Conservation (phyloP, 2,329 filamentous ascomycete genomes). For the Chrysoporthe austroafricana region DNA sequence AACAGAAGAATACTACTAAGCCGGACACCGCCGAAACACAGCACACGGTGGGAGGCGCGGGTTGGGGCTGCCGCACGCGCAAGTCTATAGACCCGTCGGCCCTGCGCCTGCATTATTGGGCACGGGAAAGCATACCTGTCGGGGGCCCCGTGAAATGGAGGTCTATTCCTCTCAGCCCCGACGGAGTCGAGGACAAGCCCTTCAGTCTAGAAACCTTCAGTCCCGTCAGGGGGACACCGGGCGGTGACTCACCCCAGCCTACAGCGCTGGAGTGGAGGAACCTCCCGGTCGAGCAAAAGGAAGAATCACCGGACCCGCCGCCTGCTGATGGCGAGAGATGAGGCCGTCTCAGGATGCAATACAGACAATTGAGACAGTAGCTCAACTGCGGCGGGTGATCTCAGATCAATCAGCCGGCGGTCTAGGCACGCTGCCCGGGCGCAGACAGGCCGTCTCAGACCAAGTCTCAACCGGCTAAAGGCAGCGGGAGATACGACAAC, state of each 20-base stretch:
- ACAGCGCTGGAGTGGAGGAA: background rate
- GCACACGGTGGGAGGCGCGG: background rate
- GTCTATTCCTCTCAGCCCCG: background rate
- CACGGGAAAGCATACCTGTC: background rate
- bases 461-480: slow-evolving; percentile 7
- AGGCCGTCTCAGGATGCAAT: slow-evolving; percentile 8
- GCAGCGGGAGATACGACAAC: slow-evolving; percentile 1
- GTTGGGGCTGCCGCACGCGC: background rate
- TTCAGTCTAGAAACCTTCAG: background rate
- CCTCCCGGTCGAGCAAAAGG: background rate
- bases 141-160: background rate
- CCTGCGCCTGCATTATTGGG: slow-evolving; percentile 7
- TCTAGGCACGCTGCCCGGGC: no score
- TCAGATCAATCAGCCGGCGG: background rate
- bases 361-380: slow-evolving; percentile 1
- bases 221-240: background rate
- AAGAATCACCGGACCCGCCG: background rate
- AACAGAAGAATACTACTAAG: background rate
- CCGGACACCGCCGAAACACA: background rate
- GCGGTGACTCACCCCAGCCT: background rate
- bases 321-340: background rate
- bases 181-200: background rate
- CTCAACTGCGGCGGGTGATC: background rate
- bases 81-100: background rate
- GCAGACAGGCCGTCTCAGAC: slow-evolving; percentile 11